These are phyloP conservation scores for Simplicillium sp. DNA, from an alignment of 2,329 filamentous ascomycete species.

Conservation along the genomic window DNA sequence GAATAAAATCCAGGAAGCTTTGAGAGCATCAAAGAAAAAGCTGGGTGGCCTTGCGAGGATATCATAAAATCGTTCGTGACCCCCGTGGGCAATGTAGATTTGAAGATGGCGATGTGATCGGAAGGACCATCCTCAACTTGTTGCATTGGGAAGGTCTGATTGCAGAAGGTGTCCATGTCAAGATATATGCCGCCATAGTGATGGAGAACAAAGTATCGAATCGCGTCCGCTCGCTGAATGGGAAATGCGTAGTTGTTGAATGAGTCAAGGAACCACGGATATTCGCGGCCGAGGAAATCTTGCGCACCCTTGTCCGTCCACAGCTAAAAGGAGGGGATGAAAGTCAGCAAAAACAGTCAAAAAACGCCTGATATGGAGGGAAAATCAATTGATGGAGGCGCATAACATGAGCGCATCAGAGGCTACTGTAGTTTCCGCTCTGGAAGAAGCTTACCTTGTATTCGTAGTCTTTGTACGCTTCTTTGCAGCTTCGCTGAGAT, in stretches of 20 bases:
- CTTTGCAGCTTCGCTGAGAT: conserved; percentile 56
- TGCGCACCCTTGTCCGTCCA: conserved; percentile 62
- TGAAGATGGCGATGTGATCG: conserved; percentile 17
- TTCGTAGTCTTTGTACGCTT: conserved; percentile 61
- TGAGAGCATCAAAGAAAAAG: conserved; percentile 62
- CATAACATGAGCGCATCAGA: neutral
- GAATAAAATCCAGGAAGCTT: conserved; percentile 54
- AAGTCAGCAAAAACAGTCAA: neutral
- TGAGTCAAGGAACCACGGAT: conserved; percentile 62
- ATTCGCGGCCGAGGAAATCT: conserved; percentile 59
- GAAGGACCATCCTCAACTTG: conserved; percentile 14
- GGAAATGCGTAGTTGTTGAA: conserved; percentile 61
- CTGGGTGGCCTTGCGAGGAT: conserved; percentile 60
- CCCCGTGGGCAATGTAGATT: conserved; percentile 59
- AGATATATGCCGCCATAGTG: conserved; percentile 68
- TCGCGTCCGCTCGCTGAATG: conserved; percentile 63
- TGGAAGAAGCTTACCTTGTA: conserved; percentile 48
- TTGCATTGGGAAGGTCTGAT: conserved; percentile 16
- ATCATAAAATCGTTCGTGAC: conserved; percentile 80
- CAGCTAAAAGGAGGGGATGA: conserved; percentile 31
- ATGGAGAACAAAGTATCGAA: conserved; percentile 64
- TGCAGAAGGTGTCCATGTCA: conserved; percentile 34
- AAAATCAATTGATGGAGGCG: neutral
- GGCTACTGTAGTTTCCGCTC: neutral
- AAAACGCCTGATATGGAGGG: neutral